Evolutionary conservation across 2,329 filamentous ascomycete genomes (phyloP).

Genomic region (Venturia asperata): DNA sequence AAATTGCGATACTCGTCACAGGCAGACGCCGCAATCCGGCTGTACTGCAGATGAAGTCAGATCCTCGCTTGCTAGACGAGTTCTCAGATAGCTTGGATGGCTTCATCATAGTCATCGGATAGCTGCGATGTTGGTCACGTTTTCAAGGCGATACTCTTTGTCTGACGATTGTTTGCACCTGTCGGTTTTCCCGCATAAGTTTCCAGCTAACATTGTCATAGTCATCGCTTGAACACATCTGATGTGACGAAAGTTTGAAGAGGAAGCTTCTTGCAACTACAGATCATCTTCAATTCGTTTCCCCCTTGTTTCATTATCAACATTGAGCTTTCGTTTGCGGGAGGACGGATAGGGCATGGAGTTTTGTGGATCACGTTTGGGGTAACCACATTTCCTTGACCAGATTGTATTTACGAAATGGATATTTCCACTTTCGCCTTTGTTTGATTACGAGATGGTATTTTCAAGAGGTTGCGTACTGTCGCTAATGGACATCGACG

Average conservation of each 20-base stretch:
- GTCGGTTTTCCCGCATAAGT: neutral
- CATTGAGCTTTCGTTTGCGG: neutral
- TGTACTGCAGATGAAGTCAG: neutral
- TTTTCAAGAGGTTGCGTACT: neutral
- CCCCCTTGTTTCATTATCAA: neutral
- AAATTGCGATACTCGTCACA: too few species aligned
- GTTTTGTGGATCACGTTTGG: neutral
- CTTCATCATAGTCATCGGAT: neutral
- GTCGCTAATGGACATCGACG: neutral
- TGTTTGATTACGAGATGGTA: constrained; percentile 3
- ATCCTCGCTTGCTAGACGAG: neutral
- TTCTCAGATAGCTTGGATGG: neutral
- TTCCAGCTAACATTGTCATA: neutral
- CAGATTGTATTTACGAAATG: constrained; percentile 1
- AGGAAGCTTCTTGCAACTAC: neutral
- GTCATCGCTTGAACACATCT: constrained; percentile 4
- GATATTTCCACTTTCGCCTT: neutral
- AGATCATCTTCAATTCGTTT: neutral
- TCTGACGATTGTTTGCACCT: neutral
- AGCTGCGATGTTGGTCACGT: neutral
- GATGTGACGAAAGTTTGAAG: neutral
- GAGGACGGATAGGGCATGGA: neutral
- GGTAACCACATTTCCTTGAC: neutral
- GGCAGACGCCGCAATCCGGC: too few species aligned
- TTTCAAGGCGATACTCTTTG: neutral